Evolutionary conservation across 306 rosid species (phyloP).

Genomic region (Astragalus glycyphyllos): DNA sequence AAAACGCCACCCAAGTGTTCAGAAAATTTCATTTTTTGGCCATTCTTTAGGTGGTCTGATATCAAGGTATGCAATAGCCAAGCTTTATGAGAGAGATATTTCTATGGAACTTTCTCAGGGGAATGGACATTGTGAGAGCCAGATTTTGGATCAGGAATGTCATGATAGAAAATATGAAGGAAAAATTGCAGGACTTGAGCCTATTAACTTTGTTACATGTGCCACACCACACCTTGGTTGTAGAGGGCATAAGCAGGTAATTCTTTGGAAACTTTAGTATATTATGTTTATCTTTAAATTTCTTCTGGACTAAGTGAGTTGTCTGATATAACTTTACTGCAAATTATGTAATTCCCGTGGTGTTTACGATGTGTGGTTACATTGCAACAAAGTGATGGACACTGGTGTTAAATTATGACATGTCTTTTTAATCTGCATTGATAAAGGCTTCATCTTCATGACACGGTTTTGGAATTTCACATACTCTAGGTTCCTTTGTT

Average conservation of each 20-base stretch:
- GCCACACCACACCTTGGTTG: constrained; percentile 97
- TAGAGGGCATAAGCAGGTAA: constrained; percentile 87
- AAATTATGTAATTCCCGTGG: constrained; percentile 8
- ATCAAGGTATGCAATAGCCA: constrained; percentile 81
- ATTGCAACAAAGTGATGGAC: no score
- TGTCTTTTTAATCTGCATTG: constrained; percentile 21
- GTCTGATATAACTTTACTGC: background rate
- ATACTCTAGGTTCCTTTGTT: constrained; percentile 72
- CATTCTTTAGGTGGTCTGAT: constrained; percentile 88
- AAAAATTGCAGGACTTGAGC: constrained; percentile 85
- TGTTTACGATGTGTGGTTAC: no score
- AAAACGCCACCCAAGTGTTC: constrained; percentile 60
- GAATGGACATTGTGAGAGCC: constrained; percentile 53
- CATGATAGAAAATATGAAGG: constrained; percentile 46
- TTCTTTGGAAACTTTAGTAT: constrained; percentile 5
- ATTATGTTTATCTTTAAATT: background rate
- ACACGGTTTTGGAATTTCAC: constrained; percentile 38
- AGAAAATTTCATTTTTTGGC: constrained; percentile 77
- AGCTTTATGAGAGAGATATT: constrained; percentile 65
- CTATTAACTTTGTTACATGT: constrained; percentile 75
- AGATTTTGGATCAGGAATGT: constrained; percentile 48
- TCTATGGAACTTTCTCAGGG: constrained; percentile 41
- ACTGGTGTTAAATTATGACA: background rate
- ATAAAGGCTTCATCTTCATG: constrained; percentile 36
- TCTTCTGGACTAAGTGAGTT: background rate